phyloP scores from a whole-genome alignment of 108 stramenopile species.

The Nitzschia inconspicua region DNA sequence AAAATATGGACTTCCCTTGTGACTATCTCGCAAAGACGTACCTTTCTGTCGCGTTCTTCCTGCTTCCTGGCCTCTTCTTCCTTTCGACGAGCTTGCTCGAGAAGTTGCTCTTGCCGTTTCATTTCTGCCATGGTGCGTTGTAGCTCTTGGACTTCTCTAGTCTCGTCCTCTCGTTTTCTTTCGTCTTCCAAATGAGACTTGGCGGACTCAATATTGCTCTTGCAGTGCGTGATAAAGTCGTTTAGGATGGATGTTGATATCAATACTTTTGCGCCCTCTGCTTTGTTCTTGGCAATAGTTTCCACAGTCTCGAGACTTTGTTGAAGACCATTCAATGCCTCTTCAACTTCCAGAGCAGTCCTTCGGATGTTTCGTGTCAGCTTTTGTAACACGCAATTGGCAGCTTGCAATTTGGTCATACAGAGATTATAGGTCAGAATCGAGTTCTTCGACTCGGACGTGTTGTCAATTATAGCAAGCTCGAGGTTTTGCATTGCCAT shows the following conservation, averaged over 20 bases:
- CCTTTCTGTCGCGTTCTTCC: slow-evolving; percentile 67
- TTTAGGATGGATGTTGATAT: slow-evolving; percentile 68
- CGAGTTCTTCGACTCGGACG: slow-evolving; percentile 53
- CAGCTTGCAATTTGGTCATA: slow-evolving; percentile 81
- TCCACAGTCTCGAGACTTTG: slow-evolving; percentile 73
- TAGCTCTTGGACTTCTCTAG: slow-evolving; percentile 56
- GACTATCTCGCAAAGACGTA: background rate
- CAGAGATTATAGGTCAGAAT: slow-evolving; percentile 75
- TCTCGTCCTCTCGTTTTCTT: slow-evolving; percentile 64
- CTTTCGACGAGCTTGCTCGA: slow-evolving; percentile 39
- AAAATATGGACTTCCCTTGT: background rate
- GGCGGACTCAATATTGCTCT: slow-evolving; percentile 83
- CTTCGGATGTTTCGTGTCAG: slow-evolving; percentile 73
- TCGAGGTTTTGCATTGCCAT: slow-evolving; percentile 75
- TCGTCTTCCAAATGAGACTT: slow-evolving; percentile 81
- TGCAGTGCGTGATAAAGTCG: slow-evolving; percentile 71
- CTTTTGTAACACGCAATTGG: slow-evolving; percentile 83
- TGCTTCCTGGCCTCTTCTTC: slow-evolving; percentile 55
- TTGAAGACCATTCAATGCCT: slow-evolving; percentile 70
- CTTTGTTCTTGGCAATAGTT: slow-evolving; percentile 65
- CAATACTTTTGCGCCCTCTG: slow-evolving; percentile 64
- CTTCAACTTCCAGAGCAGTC: slow-evolving; percentile 78
- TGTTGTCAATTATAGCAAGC: slow-evolving; percentile 47
- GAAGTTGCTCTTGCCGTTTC: slow-evolving; percentile 54
- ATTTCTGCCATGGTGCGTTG: slow-evolving; percentile 68